Conservation (phyloP, 2,329 filamentous ascomycete genomes). For the Xylariaceae sp. region DNA sequence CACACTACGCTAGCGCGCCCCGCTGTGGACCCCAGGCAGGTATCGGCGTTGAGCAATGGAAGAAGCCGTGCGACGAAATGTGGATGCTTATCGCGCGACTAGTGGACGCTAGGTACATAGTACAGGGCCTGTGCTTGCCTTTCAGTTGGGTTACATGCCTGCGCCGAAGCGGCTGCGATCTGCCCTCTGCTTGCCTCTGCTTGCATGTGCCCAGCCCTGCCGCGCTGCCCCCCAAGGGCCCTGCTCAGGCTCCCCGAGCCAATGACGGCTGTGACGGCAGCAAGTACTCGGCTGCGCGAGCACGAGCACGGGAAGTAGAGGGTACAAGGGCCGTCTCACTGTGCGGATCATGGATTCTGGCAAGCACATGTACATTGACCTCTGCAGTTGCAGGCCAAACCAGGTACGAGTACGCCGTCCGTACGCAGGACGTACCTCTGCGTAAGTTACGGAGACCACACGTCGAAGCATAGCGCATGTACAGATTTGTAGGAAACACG, state of each 20-base stretch:
- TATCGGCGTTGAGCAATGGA: constrained; percentile 9
- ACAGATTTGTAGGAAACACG: background rate
- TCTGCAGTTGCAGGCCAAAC: too few relatives aligned
- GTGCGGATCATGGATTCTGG: background rate
- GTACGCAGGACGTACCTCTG: too few relatives aligned
- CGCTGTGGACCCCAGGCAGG: background rate
- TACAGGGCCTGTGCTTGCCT: background rate
- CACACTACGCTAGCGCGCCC: constrained; percentile 8
- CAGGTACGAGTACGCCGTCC: too few relatives aligned
- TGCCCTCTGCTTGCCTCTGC: constrained; percentile 7
- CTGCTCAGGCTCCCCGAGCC: constrained; percentile 16
- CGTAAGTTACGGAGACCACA: too few relatives aligned
- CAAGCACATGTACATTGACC: too few relatives aligned
- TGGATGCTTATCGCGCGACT: background rate
- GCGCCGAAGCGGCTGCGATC: constrained; percentile 8
- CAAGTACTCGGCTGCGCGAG: constrained; percentile 1
- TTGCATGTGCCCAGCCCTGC: constrained; percentile 18
- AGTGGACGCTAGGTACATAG: background rate
- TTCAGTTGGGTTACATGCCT: background rate
- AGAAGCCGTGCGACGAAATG: constrained; percentile 9
- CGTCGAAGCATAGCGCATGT: too few relatives aligned
- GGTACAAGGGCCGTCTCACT: background rate
- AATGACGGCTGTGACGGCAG: constrained; percentile 11
- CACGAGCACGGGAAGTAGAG: background rate
- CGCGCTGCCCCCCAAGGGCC: constrained; percentile 11